Evolutionary conservation across 129 eudicot species (phyloP).

Genomic region (Flaveria robusta): DNA sequence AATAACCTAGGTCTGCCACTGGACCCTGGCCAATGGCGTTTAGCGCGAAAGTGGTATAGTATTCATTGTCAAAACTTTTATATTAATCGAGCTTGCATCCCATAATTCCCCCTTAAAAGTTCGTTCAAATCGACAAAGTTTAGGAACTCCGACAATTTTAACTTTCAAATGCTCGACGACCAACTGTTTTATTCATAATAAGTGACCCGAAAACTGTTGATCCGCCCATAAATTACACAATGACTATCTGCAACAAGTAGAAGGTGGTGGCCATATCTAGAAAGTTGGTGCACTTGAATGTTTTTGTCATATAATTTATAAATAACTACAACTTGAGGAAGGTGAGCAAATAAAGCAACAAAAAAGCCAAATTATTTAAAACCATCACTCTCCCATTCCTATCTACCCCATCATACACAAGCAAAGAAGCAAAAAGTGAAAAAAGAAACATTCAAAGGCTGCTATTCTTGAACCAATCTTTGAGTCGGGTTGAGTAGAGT

Average conservation of each 20-base stretch:
- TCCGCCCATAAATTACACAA: conserved; percentile 16
- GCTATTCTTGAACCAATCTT: conserved; percentile 22
- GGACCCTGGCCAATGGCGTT: too few species aligned
- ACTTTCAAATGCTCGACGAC: too few species aligned
- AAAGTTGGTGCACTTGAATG: conserved; percentile 39
- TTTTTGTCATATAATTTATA: conserved; percentile 28
- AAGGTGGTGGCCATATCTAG: conserved; percentile 41
- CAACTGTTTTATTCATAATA: not conserved
- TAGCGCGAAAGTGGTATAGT: too few species aligned
- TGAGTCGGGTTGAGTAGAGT: not conserved
- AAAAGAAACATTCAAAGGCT: conserved; percentile 19
- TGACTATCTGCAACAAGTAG: conserved; percentile 30
- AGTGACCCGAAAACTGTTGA: conserved; percentile 11
- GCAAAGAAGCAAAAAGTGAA: conserved; percentile 27
- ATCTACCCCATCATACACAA: conserved; percentile 45
- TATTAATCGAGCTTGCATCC: too few species aligned
- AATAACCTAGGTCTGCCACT: too few species aligned
- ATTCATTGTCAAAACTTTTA: too few species aligned
- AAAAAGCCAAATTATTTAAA: conserved; percentile 34
- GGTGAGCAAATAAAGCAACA: conserved; percentile 43
- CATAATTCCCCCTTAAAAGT: too few species aligned
- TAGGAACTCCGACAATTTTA: too few species aligned
- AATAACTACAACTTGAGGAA: conserved; percentile 39
- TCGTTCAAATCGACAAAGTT: too few species aligned
- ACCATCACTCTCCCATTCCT: conserved; percentile 45